Conservation (phyloP, 805 yeast genomes). For the Debaryomyces maramus region DNA sequence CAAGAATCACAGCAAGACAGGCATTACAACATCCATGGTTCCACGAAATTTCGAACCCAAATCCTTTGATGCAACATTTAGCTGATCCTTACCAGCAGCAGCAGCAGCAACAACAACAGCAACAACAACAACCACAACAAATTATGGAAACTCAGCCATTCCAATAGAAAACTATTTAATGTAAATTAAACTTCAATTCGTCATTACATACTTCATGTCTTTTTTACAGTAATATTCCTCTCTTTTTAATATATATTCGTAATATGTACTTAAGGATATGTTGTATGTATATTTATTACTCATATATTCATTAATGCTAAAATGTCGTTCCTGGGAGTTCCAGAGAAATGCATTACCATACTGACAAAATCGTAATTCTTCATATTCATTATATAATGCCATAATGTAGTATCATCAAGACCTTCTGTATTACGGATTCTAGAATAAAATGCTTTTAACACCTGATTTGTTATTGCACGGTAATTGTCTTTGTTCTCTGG, state of each 20-base stretch:
- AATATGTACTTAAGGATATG: background rate
- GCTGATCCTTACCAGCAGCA: slow-evolving; percentile 34
- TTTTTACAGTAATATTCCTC: background rate
- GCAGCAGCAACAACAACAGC: slow-evolving; percentile 21
- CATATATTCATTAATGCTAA: slow-evolving; percentile 6
- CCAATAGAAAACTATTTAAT: slow-evolving; percentile 1
- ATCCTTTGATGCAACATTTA: slow-evolving; percentile 32
- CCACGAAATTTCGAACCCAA: slow-evolving; percentile 59
- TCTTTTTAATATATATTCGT: background rate
- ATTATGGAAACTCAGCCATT: slow-evolving; percentile 3
- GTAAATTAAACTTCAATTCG: slow-evolving; percentile 2
- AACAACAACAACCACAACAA: slow-evolving; percentile 9
- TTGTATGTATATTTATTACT: background rate
- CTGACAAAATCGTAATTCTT: slow-evolving; percentile 8
- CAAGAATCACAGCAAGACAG: slow-evolving; percentile 59
- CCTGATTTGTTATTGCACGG: background rate
- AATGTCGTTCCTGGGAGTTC: slow-evolving; percentile 8
- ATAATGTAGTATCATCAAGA: slow-evolving; percentile 7
- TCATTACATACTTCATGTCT: background rate
- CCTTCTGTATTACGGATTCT: background rate
- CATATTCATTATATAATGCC: slow-evolving; percentile 7
- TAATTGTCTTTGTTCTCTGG: background rate
- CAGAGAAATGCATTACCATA: slow-evolving; percentile 8
- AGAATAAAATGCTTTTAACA: background rate
- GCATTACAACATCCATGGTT: slow-evolving; percentile 78